A percentile compares a stretch with the other conserved stretches of the same genome.
Evolutionary conservation across 306 rosid species (phyloP).

Genomic region (Cicer cuneatum): DNA sequence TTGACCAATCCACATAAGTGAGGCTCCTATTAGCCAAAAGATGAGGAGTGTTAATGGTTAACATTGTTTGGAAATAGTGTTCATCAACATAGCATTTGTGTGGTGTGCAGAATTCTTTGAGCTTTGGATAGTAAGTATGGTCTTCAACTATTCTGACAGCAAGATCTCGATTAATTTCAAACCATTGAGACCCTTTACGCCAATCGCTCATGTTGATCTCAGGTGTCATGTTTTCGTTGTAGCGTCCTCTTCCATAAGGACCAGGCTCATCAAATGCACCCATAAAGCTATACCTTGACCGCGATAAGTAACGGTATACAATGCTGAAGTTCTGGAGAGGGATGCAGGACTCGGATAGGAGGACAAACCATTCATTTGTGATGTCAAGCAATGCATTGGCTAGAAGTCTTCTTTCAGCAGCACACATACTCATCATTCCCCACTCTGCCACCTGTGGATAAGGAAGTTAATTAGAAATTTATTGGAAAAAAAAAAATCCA

Average conservation of each 20-base stretch:
- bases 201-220: slow-evolving; percentile 80
- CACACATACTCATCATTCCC: slow-evolving; percentile 99
- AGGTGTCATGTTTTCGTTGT: slow-evolving; percentile 76
- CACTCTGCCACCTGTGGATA: slow-evolving; percentile 80
- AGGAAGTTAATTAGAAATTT: slow-evolving; percentile 33
- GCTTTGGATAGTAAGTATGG: slow-evolving; percentile 69
- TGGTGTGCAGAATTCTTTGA: slow-evolving; percentile 76
- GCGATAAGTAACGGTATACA: slow-evolving; percentile 70
- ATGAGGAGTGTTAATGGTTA: slow-evolving; percentile 71
- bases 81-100: slow-evolving; percentile 92
- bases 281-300: slow-evolving; percentile 85
- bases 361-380: slow-evolving; percentile 95
- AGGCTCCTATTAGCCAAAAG: slow-evolving; percentile 88
- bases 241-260: slow-evolving; percentile 97
- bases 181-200: slow-evolving; percentile 99
- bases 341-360: slow-evolving; percentile 90
- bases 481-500: slow-evolving; percentile 19
- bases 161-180: slow-evolving; percentile 77
- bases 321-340: slow-evolving; percentile 89
- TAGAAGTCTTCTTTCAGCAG: slow-evolving; percentile 91
- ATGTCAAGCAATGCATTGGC: slow-evolving; percentile 94
- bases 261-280: slow-evolving; percentile 85
- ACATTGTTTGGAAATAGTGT: slow-evolving; percentile 97
- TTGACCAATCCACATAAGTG: slow-evolving; percentile 94
- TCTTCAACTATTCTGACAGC: slow-evolving; percentile 77